Percentiles rank a stretch among this genome's conserved stretches.
Evolutionary conservation across 169 alveolate species (phyloP).

Genomic region (Cryptosporidium felis): DNA sequence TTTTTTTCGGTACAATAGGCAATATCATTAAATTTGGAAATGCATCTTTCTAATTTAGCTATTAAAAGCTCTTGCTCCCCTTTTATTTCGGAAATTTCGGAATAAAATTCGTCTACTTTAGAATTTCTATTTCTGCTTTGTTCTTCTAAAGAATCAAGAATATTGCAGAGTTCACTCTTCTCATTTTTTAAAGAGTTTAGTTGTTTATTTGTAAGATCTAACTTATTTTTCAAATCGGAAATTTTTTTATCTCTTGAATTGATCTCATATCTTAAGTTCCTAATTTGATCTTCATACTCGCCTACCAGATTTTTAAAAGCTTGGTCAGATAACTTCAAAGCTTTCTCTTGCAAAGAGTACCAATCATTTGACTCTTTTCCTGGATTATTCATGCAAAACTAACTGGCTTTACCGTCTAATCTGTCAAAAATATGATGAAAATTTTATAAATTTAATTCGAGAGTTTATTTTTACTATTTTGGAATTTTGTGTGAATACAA

Average conservation of each 20-base stretch:
- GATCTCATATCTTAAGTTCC: constrained; percentile 2
- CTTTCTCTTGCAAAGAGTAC: constrained; percentile 58
- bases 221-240: constrained; percentile 10
- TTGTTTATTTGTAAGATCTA: constrained; percentile 4
- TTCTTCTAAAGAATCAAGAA: background rate
- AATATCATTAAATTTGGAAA: background rate
- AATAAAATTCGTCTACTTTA: background rate
- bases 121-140: constrained; percentile 6
- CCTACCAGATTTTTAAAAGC: constrained; percentile 17
- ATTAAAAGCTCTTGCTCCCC: constrained; percentile 9
- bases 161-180: constrained; percentile 3
- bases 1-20: too few relatives aligned
- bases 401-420: too few relatives aligned
- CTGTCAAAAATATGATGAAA: too few relatives aligned
- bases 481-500: background rate
- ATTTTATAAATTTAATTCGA: too few relatives aligned
- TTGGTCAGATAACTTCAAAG: constrained; percentile 41
- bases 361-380: constrained; percentile 28
- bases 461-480: background rate
- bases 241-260: constrained; percentile 29
- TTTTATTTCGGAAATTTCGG: constrained; percentile 9
- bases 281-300: constrained; percentile 34
- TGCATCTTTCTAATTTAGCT: constrained; percentile 8
- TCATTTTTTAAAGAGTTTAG: constrained; percentile 15
- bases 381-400: constrained; percentile 8